These are phyloP conservation scores for Neonectria faginata DNA, from an alignment of 2,329 filamentous ascomycete genomes.

Conservation along the genomic window DNA sequence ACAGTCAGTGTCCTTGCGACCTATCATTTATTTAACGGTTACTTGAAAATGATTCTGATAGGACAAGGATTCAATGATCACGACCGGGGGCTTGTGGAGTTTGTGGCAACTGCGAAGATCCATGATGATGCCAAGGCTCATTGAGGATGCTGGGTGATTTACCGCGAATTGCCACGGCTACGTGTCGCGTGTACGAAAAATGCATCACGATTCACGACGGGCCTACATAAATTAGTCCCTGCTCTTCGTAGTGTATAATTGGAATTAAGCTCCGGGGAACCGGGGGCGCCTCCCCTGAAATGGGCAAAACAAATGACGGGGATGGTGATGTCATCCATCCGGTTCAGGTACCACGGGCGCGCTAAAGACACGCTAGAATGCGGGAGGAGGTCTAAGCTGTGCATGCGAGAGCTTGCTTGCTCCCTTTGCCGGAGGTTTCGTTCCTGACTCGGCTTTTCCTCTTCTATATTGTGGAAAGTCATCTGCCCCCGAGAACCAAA, in stretches of 20 bases:
- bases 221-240: not conserved
- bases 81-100: not conserved
- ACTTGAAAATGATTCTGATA: too few species aligned
- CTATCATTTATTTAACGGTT: too few species aligned
- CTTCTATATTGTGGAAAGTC: too few species aligned
- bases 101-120: not conserved
- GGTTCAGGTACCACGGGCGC: not conserved
- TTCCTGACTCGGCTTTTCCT: not conserved
- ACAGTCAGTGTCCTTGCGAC: too few species aligned
- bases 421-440: not conserved
- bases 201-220: not conserved
- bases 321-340: slow-evolving; percentile 12
- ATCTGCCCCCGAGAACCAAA: not conserved
- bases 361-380: not conserved
- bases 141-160: too few species aligned
- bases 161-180: not conserved
- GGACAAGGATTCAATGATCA: not conserved
- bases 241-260: not conserved
- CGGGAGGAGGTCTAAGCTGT: not conserved
- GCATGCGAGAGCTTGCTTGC: not conserved
- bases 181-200: not conserved
- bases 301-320: not conserved
- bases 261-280: not conserved
- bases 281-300: not conserved
- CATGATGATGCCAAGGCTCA: not conserved